Base-by-base conservation (phyloP, 495 filamentous ascomycete species). In the Annulohypoxylon moriforme region DNA sequence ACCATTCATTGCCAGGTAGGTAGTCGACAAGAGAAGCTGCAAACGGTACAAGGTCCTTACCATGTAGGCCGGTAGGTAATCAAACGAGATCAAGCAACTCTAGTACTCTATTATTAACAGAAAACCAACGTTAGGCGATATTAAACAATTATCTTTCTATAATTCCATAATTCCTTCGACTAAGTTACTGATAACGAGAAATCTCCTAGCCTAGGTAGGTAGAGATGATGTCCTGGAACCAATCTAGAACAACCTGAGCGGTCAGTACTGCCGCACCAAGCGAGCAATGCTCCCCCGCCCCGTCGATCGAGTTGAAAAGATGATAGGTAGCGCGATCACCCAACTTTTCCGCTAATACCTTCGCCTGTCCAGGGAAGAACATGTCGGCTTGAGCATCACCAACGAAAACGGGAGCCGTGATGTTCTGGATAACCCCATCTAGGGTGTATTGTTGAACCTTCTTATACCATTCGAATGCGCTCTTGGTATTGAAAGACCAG, bases 401-500 rank as follows among this genome's bases (percentile, higher is more conserved):
- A 4, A 83, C 71, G 44, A 77, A 83, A 1, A 81, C 76, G 0
- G 81, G 82, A 1, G 69, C 33, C 3, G 70, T 38, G 49, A 83
- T 79, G 13, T 78, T 70, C 16, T 75, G 36, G 4, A 67, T 59
- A 13, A 79, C 66, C 8, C 66, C 77, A 10, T 77, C 71, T 0
- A 84, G 59, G 1, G 64, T 79, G 25, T 73, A 76, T 22, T 65
- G 18, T 29, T 75, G 50, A 3, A 59, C 65, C 24, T 60, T 8
- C 13, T 27, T 67, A 4, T 79, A 50, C 56, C 72, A 82, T 0
- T 82, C 68, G 46, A 66, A 81, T 24, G 77, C 58, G 22, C 73
- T 78, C 11, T 68, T 20, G 4, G 64, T 75, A 7, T 82, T 75
- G 68, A 84, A 86, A 6, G 73, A 31, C 79, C 80, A 85, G 3